phyloP scores from a whole-genome alignment of 1,284 basidiomycete genomes.

The Gomphus bonarii region DNA sequence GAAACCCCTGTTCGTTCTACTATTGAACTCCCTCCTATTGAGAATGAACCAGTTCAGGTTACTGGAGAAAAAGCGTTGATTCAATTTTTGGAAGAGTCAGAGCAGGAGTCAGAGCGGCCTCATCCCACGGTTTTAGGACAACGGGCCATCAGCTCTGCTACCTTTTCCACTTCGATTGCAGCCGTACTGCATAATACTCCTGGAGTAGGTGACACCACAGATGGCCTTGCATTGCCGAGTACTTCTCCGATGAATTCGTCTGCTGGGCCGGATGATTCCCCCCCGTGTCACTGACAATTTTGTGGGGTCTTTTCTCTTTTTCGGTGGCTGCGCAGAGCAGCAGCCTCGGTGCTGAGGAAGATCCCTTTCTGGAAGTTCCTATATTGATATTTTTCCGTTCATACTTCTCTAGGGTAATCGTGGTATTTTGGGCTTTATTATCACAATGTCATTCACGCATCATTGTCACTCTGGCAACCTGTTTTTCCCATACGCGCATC shows the following conservation, averaged over 20 bases:
- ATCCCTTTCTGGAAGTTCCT: background rate
- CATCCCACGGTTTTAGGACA: background rate
- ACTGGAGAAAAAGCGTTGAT: constrained; percentile 11
- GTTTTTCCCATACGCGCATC: background rate
- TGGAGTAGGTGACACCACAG: background rate
- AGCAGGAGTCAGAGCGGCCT: background rate
- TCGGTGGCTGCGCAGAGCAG: background rate
- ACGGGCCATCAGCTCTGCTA: background rate
- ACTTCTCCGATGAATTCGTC: background rate
- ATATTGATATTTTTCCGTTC: constrained; percentile 1
- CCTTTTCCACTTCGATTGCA: constrained; percentile 1
- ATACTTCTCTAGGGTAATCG: background rate
- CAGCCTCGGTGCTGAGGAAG: background rate
- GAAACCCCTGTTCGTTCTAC: background rate
- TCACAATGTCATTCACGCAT: background rate
- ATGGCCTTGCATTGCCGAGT: background rate
- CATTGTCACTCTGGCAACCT: background rate
- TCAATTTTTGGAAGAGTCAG: constrained; percentile 8
- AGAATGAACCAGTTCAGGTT: background rate
- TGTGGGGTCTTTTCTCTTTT: constrained; percentile 1
- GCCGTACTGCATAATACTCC: constrained; percentile 7
- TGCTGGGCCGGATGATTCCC: background rate
- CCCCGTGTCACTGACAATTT: background rate
- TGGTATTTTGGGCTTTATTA: background rate
- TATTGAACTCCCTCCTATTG: background rate